Evolutionary conservation across 805 yeast species (phyloP), one percentile per base, ranked within the genome.

Genomic region (Grigorovia humatica): DNA sequence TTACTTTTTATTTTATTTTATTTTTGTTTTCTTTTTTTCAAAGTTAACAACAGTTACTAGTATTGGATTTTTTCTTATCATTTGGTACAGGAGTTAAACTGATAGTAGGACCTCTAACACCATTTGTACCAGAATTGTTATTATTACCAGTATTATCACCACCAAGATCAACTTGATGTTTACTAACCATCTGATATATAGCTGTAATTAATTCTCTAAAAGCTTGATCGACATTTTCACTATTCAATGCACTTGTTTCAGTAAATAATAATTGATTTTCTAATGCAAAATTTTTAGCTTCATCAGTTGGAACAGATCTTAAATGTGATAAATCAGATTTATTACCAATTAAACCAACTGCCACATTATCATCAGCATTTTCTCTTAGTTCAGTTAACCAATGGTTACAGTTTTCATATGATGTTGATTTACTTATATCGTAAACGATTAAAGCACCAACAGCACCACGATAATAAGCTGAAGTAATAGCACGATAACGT

Each of bases 221-320:
- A 9, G 97, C 90, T 58, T 82, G 76, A 67, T 93, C 98, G 53
- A 93, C 99, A 68, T 93, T 93, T 64, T 91, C 95, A 46, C 96
- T 84, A 60, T 88, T 88, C 56, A 93, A 77, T 29, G 98, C 99
- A 55, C 95, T 84, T 15, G 98, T 95, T 74, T 93, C 99, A 46
- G 96, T 91, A 68, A 93, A 93, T 62, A 93, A 74, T 61, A 93
- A 76, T 68, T 81, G 87, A 73, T 93, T 90, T 70, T 93, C 97
- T 54, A 86, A 80, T 43, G 96, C 96, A 72, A 90, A 90, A 64
- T 84, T 86, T 70, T 83, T 85, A 54, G 98, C 99, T 71, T 93
- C 99, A 53, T 93, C 98, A 35, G 97, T 90, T 54, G 98, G 96
- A 19, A 93, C 96, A 0, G 96, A 96, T 64, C 99, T 81, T 65